Percentiles rank a stretch among this genome's conserved stretches.
phyloP scores from a whole-genome alignment of 2,329 filamentous ascomycete genomes.

The Fusarium sp. region DNA sequence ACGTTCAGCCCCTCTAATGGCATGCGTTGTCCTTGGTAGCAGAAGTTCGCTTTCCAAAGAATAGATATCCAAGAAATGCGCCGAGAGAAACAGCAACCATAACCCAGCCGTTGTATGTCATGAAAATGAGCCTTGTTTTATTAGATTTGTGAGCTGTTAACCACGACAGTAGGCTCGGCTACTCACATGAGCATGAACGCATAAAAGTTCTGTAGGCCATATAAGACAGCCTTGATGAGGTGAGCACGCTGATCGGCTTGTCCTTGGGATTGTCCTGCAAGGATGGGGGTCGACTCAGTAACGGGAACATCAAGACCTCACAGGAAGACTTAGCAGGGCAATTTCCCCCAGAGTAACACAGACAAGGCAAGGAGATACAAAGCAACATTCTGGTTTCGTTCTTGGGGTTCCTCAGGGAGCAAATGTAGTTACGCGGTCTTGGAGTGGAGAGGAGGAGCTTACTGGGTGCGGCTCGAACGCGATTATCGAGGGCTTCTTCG shows the following conservation, averaged over 20 bases:
- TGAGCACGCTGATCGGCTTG: slow-evolving; percentile 73
- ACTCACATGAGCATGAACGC: slow-evolving; percentile 99
- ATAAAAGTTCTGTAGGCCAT: slow-evolving; percentile 96
- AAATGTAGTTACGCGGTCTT: slow-evolving; percentile 5
- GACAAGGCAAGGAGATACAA: slow-evolving; percentile 14
- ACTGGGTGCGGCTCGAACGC: slow-evolving; percentile 62
- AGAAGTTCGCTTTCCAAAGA: slow-evolving; percentile 77
- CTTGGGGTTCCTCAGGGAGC: slow-evolving; percentile 17
- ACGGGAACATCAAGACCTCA: slow-evolving; percentile 50
- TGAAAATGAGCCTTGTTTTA: slow-evolving; percentile 86
- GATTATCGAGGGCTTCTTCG: slow-evolving; percentile 65
- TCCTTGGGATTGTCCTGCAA: slow-evolving; percentile 76
- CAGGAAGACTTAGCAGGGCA: slow-evolving; percentile 45
- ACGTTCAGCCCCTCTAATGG: neutral
- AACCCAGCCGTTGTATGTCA: slow-evolving; percentile 99
- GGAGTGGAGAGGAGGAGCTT: slow-evolving; percentile 45
- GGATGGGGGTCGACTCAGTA: slow-evolving; percentile 72
- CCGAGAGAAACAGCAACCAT: slow-evolving; percentile 92
- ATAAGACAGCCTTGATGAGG: slow-evolving; percentile 82
- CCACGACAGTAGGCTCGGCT: neutral
- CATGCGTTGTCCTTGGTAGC: slow-evolving; percentile 82
- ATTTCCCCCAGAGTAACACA: slow-evolving; percentile 22
- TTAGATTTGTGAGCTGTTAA: neutral
- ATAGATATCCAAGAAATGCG: slow-evolving; percentile 86
- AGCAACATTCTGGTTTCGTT: slow-evolving; percentile 27